phyloP scores from a whole-genome alignment of 2,329 filamentous ascomycete species.

The Aspergillus ruber region DNA sequence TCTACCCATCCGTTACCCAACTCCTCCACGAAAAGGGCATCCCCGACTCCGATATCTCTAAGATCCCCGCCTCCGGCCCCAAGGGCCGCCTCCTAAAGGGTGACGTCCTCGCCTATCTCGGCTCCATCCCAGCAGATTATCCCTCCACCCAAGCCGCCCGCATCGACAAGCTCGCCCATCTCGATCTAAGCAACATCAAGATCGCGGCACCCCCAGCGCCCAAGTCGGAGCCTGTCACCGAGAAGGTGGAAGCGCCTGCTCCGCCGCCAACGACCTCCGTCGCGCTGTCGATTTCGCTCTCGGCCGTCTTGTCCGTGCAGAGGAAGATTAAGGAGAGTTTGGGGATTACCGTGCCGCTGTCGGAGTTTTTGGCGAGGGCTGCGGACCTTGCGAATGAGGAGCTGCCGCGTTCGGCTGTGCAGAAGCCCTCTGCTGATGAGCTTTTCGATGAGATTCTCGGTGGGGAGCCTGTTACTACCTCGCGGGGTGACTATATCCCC shows the following conservation, averaged over 20 bases:
- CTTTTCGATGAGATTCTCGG: conserved; percentile 87
- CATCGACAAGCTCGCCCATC: conserved; percentile 69
- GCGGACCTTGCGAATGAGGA: conserved; percentile 82
- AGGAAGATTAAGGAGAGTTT: conserved; percentile 70
- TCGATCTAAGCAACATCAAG: conserved; percentile 95
- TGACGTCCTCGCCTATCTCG: conserved; percentile 85
- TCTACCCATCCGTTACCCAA: conserved; percentile 71
- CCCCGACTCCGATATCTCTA: conserved; percentile 65
- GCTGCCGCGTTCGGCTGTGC: conserved; percentile 61
- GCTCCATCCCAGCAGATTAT: conserved; percentile 65
- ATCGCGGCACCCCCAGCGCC: conserved; percentile 47
- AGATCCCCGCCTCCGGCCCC: conserved; percentile 83
- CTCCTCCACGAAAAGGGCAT: conserved; percentile 75
- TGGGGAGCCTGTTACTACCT: conserved; percentile 34
- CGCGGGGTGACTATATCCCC: conserved; percentile 62
- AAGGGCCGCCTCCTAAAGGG: conserved; percentile 87
- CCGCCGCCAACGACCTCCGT: conserved; percentile 40
- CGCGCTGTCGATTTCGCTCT: conserved; percentile 69
- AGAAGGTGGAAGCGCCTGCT: conserved; percentile 19
- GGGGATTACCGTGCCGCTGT: conserved; percentile 74
- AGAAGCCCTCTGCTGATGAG: conserved; percentile 66
- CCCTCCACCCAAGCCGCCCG: conserved; percentile 64
- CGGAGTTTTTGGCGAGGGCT: conserved; percentile 79
- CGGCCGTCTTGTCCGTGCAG: conserved; percentile 72
- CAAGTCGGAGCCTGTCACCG: conserved; percentile 28